Evolutionary conservation across 2,329 filamentous ascomycete genomes (phyloP), one percentile per base, ranked within the genome.

Genomic region (Arthroderma uncinatum): DNA sequence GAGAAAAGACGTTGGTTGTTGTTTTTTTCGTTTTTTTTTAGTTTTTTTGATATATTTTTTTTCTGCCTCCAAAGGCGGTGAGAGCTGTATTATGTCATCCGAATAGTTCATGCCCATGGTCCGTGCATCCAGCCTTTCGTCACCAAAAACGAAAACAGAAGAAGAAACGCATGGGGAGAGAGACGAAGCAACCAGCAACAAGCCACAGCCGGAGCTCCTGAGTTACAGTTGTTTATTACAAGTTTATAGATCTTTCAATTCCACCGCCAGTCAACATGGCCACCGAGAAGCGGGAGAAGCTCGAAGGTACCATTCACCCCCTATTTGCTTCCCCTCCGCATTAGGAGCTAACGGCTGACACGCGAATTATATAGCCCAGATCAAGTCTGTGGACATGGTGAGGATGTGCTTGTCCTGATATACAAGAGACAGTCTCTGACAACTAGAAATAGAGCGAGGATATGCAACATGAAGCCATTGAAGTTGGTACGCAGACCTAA

Each of bases 321-420:
- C 60, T 55, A 50, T 52, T 33, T 50, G 54, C n/a, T 54, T 44
- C 36, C 36, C 36, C 36, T 33, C 19, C 37, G 10, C 8, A 12
- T 21, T 19, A 8, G 6, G 10, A 44, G 34, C 16, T 34, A 44
- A 44, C 16, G 25, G 21, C 36, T 21, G 53, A 44, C 12, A 37
- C 25, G 33, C 28, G 53, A 42, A 21, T 16, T 10, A 25, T 10
- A 25, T 68, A 98, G 93, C 89, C 62, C 90, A 95, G 76, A 85
- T 98, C 75, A 98, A 98, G 79, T 95, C 91, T 65, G 92, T 89
- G 59, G 93, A 98, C 71, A 98, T 98, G 93, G 93, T 97, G 80
- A 73, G 78, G 54, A 48, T 56, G 30, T 33, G 5, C 33, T 10
- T 10, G 36, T 6, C 16, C 57, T 25, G 52, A 57, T 57, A 28